These are phyloP conservation scores for Astragalus glycyphyllos DNA, from an alignment of 306 rosid genomes.

Conservation along the genomic window DNA sequence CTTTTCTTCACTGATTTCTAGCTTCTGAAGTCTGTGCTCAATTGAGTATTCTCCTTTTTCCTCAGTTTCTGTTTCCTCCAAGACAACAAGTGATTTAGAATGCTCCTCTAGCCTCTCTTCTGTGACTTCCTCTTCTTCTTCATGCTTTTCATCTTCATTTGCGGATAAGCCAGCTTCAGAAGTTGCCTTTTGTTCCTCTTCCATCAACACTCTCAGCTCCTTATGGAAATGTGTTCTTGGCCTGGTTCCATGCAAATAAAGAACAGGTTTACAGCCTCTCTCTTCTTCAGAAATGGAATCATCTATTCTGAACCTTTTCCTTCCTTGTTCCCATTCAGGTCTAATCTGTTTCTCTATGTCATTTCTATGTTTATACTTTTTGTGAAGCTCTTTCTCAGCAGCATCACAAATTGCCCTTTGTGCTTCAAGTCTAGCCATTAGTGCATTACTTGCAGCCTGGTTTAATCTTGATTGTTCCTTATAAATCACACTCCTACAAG, in stretches of 20 bases:
- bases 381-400: conserved; percentile 89
- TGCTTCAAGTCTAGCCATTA: conserved; percentile 97
- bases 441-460: conserved; percentile 84
- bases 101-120: conserved; percentile 53
- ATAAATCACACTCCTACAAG: conserved; percentile 83
- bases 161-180: conserved; percentile 60
- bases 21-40: conserved; percentile 55
- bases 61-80: conserved; percentile 50
- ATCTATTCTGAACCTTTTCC: conserved; percentile 87
- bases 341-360: conserved; percentile 82
- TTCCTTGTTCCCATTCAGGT: conserved; percentile 78
- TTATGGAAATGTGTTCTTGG: conserved; percentile 73
- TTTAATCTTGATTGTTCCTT: conserved; percentile 96
- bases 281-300: conserved; percentile 60
- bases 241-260: conserved; percentile 61
- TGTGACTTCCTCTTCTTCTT: conserved; percentile 43
- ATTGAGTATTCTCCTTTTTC: conserved; percentile 36
- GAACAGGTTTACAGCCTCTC: conserved; percentile 51
- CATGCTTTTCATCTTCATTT: conserved; percentile 51
- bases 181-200: conserved; percentile 85
- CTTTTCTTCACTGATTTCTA: conserved; percentile 62
- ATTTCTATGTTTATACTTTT: conserved; percentile 69
- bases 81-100: conserved; percentile 48
- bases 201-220: conserved; percentile 83
- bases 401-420: conserved; percentile 79